phyloP scores from a whole-genome alignment of 2,329 filamentous ascomycete species.

The Seiridium cupressi region DNA sequence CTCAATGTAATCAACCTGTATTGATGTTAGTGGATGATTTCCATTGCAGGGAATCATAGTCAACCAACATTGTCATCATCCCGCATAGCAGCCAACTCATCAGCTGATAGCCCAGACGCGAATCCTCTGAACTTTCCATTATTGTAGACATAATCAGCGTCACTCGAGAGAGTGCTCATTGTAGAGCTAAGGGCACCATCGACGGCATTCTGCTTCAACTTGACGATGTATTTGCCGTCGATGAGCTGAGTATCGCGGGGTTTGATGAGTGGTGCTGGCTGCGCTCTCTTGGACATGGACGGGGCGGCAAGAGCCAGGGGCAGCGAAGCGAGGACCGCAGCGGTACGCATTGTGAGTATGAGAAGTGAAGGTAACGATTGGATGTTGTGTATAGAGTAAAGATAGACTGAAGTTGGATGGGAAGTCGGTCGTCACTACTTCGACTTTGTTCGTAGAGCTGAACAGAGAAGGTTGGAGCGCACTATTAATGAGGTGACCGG shows the following conservation, averaged over 20 bases:
- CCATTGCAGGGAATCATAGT: no score
- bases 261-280: conserved; percentile 27
- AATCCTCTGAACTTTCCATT: conserved; percentile 38
- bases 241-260: conserved; percentile 26
- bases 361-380: neutral
- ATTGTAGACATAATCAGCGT: conserved; percentile 30
- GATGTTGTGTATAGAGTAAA: neutral
- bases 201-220: conserved; percentile 35
- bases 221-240: conserved; percentile 44
- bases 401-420: neutral
- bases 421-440: neutral
- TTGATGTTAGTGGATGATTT: no score
- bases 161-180: conserved; percentile 20
- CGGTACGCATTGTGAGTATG: conserved; percentile 21
- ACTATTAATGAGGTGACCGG: no score
- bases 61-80: conserved; percentile 36
- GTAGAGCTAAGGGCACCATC: conserved; percentile 28
- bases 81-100: conserved; percentile 38
- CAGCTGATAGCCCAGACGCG: conserved; percentile 38
- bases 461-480: no score
- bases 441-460: neutral
- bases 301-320: conserved; percentile 28
- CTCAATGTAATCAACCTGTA: conserved; percentile 32
- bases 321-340: conserved; percentile 21
- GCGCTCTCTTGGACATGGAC: conserved; percentile 21